phyloP scores from a whole-genome alignment of 768 basidiomycete species.

The Xerocomellus amylosporus region DNA sequence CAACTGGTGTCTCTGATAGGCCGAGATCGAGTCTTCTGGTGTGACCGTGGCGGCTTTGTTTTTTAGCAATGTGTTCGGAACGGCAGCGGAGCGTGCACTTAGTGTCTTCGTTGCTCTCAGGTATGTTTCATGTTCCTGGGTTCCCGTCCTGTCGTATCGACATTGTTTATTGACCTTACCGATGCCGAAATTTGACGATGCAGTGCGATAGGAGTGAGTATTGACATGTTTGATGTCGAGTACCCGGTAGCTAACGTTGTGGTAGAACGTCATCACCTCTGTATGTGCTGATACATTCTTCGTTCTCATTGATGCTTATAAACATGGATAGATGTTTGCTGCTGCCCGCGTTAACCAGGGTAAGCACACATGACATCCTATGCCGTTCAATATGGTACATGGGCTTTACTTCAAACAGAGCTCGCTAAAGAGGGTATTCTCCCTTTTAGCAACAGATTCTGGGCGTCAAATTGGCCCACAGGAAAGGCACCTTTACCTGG shows the following conservation, averaged over 20 bases:
- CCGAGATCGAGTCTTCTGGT: conserved; percentile 46
- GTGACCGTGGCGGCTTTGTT: conserved; percentile 61
- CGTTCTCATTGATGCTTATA: background rate
- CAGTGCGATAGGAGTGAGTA: conserved; percentile 38
- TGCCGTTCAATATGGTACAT: background rate
- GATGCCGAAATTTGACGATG: background rate
- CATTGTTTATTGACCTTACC: background rate
- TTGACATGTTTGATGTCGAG: background rate
- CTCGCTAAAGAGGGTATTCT: conserved; percentile 64
- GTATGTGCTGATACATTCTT: conserved; percentile 13
- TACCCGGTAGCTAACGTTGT: conserved; percentile 1
- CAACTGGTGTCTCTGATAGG: conserved; percentile 15
- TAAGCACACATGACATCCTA: background rate
- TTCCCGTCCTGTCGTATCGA: background rate
- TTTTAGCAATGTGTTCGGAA: conserved; percentile 58
- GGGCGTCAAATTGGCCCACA: conserved; percentile 63
- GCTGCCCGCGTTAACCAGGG: conserved; percentile 54
- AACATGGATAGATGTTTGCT: conserved; percentile 43
- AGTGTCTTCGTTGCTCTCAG: conserved; percentile 57
- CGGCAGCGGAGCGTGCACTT: conserved; percentile 49
- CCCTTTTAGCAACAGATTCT: conserved; percentile 54
- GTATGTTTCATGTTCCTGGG: conserved; percentile 23
- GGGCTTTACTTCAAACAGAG: conserved; percentile 32
- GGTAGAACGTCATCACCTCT: conserved; percentile 33
- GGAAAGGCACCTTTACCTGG: conserved; percentile 56